Percentiles rank a stretch among this genome's conserved stretches.
Evolutionary conservation across 495 filamentous ascomycete genomes (phyloP).

Genomic region (Aspergillus nanangensis): DNA sequence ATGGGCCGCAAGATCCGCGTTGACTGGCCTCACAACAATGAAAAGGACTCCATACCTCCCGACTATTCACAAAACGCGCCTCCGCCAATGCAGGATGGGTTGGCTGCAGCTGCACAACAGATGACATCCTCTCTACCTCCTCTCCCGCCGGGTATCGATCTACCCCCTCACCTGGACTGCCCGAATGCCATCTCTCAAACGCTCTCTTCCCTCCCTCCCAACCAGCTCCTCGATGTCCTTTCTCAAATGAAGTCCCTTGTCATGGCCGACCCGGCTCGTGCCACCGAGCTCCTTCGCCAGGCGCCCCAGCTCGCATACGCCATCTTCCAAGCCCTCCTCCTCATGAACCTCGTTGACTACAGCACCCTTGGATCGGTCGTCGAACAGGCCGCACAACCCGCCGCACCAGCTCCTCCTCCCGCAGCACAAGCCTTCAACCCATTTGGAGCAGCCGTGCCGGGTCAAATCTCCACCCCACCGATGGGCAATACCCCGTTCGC

Average conservation of each 20-base stretch:
- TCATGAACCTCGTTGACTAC: conserved; percentile 87
- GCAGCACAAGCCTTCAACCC: conserved; percentile 30
- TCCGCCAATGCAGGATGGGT: conserved; percentile 25
- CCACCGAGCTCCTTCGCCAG: conserved; percentile 79
- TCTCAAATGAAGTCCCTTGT: conserved; percentile 90
- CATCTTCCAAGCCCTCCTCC: conserved; percentile 89
- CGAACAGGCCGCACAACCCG: conserved; percentile 45
- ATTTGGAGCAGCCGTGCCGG: conserved; percentile 27
- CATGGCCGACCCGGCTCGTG: conserved; percentile 73
- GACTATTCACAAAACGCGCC: conserved; percentile 40
- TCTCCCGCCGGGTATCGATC: conserved; percentile 77
- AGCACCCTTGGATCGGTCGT: conserved; percentile 52
- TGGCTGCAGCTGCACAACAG: conserved; percentile 30
- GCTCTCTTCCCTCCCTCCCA: conserved; percentile 74
- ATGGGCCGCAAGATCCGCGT: conserved; percentile 93
- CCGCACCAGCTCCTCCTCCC: conserved; percentile 26
- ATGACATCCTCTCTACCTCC: conserved; percentile 57
- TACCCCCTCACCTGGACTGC: conserved; percentile 74
- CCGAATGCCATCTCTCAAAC: conserved; percentile 90
- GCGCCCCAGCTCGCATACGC: conserved; percentile 94
- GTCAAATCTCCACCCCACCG: conserved; percentile 52
- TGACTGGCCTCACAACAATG: conserved; percentile 90
- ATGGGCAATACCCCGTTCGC: conserved; percentile 54
- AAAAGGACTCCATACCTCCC: conserved; percentile 62
- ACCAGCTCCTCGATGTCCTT: conserved; percentile 91